phyloP scores from a whole-genome alignment of 257 asterid genomes.

The Avicennia marina region DNA sequence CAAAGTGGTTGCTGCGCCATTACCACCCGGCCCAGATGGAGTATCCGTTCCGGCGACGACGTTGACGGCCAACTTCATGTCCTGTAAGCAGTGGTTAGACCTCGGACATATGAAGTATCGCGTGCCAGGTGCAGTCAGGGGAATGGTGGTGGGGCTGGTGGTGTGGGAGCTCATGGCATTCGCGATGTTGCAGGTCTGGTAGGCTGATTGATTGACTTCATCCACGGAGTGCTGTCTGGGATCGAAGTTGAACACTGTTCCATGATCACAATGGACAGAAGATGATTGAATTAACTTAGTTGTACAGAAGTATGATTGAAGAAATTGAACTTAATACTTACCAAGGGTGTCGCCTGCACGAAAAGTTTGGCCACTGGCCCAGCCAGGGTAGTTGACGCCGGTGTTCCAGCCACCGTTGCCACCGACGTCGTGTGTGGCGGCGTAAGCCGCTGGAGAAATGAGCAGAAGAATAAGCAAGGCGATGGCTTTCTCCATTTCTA shows the following conservation, averaged over 20 bases:
- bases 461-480: slow-evolving; percentile 25
- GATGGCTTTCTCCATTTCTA: slow-evolving; percentile 27
- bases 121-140: slow-evolving; percentile 30
- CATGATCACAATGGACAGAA: neutral
- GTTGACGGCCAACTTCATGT: slow-evolving; percentile 46
- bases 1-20: slow-evolving; percentile 26
- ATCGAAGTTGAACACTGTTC: slow-evolving; percentile 47
- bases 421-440: slow-evolving; percentile 46
- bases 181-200: slow-evolving; percentile 29
- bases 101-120: slow-evolving; percentile 50
- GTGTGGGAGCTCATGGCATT: slow-evolving; percentile 26
- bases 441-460: slow-evolving; percentile 36
- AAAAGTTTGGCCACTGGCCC: slow-evolving; percentile 47
- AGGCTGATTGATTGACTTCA: slow-evolving; percentile 33
- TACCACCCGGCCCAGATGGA: slow-evolving; percentile 20
- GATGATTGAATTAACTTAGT: neutral
- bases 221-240: slow-evolving; percentile 36
- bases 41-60: slow-evolving; percentile 27
- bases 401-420: slow-evolving; percentile 42
- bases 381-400: slow-evolving; percentile 23
- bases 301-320: neutral
- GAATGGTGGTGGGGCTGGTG: slow-evolving; percentile 36
- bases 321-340: slow-evolving; percentile 37
- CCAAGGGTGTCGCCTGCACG: slow-evolving; percentile 43
- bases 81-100: slow-evolving; percentile 43